Evolutionary conservation across 1,139 yeast genomes (phyloP), one percentile per base, ranked within the genome.

Genomic region (Diutina ranongensis): DNA sequence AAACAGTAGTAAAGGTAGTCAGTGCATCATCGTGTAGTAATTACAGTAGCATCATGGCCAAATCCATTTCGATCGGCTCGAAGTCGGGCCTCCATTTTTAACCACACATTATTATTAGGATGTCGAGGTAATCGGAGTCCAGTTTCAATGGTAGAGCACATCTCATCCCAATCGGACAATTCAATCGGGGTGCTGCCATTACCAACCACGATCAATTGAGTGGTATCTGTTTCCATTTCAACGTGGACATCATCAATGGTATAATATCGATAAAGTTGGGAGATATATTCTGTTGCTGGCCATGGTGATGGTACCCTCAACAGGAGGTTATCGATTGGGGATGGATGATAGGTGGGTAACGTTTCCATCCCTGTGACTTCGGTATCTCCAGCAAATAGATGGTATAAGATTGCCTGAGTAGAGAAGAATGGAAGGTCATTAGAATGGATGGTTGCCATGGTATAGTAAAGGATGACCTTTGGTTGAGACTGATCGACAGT

Each of bases 391-490:
- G 55, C 58, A 55, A 76, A 76, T 12, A 80, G 61, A 51, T 76
- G 76, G 49, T 77, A 76, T 13, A 79, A 51, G 21, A 83, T 55
- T 1, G 82, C 68, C 50, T 78, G 83, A 0, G 83, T 72, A 5
- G 78, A 64, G 48, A 74, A 71, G 50, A 70, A 80, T 0, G 89
- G 88, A 35, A 82, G 57, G 49, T 75, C 80, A 50, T 80, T 82
- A 12, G 64, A 58, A 45, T 71, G 70, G n/a, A 82, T 68, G 10
- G 76, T 57, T 1, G 64, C 65, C 42, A 76, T 59, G 32, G 71
- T 65, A 55, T 74, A 78, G 12, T 49, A 34, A 45, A 34, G n/a
- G 35, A 47, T 64, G 0, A 78, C 76, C 47, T 63, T 68, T 22
- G 72, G 67, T 2, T 62, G 63, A 15, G 62, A 61, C 46, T 65